These are phyloP conservation scores for Fomitopsis betulina DNA, from an alignment of 1,284 basidiomycete species.

Conservation along the genomic window DNA sequence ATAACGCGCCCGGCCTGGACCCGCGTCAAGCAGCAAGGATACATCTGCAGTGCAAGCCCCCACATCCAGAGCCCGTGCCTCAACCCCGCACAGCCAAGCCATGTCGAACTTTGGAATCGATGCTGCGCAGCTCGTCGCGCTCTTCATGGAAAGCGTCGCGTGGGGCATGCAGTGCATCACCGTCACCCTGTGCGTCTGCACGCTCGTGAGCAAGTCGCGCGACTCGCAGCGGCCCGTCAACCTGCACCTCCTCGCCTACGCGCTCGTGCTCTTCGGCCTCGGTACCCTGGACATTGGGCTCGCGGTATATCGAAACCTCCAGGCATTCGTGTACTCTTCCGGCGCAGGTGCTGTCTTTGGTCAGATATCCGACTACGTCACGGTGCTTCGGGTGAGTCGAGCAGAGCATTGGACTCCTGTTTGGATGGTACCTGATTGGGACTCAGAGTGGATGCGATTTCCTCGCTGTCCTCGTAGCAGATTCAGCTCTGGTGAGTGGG, in stretches of 20 bases:
- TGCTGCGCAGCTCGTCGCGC: constrained; percentile 2
- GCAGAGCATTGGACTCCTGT: too few species aligned
- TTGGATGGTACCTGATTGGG: neutral
- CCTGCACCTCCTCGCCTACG: neutral
- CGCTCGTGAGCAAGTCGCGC: neutral
- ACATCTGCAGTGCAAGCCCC: neutral
- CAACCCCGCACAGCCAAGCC: neutral
- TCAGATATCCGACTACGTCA: constrained; percentile 22
- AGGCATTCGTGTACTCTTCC: constrained; percentile 19
- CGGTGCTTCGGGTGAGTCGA: constrained; percentile 11
- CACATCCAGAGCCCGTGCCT: neutral
- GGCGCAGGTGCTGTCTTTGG: constrained; percentile 16
- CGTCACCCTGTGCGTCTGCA: neutral
- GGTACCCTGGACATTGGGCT: constrained; percentile 19
- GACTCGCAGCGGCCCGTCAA: neutral
- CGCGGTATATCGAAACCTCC: constrained; percentile 18
- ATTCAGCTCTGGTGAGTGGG: neutral
- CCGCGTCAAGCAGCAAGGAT: neutral
- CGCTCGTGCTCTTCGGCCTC: constrained; percentile 2
- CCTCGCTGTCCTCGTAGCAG: neutral
- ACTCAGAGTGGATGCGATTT: neutral
- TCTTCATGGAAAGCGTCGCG: constrained; percentile 3
- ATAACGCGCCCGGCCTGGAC: neutral
- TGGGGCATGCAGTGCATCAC: constrained; percentile 2
- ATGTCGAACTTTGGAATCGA: constrained; percentile 1